Evolutionary conservation across 768 basidiomycete genomes (phyloP).

Genomic region (Solioccasus polychromus): DNA sequence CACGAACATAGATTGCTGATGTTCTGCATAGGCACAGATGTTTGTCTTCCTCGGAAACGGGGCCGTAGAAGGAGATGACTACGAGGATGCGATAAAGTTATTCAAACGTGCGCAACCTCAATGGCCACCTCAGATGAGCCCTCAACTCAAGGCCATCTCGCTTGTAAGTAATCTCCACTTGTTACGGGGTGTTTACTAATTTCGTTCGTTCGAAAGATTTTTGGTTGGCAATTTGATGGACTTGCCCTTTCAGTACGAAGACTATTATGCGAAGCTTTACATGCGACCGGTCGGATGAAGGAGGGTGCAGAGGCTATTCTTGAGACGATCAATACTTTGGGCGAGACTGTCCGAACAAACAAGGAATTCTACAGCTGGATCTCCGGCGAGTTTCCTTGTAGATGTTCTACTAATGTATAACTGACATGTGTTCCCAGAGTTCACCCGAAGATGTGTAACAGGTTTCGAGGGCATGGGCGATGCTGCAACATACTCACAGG

Average conservation of each 20-base stretch:
- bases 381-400: background rate
- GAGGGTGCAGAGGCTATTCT: background rate
- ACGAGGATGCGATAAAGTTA: background rate
- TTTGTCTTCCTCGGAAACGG: constrained; percentile 1
- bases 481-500: constrained; percentile 1
- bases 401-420: background rate
- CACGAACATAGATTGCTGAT: background rate
- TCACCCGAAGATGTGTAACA: constrained; percentile 3
- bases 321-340: background rate
- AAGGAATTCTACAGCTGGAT: background rate
- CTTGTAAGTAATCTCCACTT: background rate
- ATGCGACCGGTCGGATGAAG: background rate
- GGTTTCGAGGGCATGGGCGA: constrained; percentile 13
- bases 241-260: background rate
- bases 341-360: background rate
- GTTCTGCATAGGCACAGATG: background rate
- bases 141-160: background rate
- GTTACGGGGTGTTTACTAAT: background rate
- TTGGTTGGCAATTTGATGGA: constrained; percentile 5
- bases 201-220: constrained; percentile 2
- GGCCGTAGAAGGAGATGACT: background rate
- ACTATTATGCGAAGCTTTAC: background rate
- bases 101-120: background rate
- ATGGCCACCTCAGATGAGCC: background rate
- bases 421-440: background rate